phyloP scores from a whole-genome alignment of 106 monocot genomes.

The Dendrobium officinale region DNA sequence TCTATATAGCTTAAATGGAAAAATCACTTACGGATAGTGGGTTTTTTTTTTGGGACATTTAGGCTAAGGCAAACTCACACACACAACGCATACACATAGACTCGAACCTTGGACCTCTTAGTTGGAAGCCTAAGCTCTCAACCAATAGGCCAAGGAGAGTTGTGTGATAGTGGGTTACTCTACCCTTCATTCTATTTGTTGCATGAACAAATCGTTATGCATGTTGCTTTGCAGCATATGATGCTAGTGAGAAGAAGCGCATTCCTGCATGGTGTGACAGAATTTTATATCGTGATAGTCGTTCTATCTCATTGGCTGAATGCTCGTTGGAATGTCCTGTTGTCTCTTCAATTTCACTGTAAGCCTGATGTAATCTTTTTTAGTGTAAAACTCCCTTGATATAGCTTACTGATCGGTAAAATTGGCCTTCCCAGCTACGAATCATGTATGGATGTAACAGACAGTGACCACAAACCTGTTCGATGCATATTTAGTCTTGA shows the following conservation, averaged over 20 bases:
- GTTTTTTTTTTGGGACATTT: too few species aligned
- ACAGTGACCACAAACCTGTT: conserved; percentile 18
- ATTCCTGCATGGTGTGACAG: conserved; percentile 74
- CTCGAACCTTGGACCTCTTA: too few species aligned
- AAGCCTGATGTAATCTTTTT: conserved; percentile 9
- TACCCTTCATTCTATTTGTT: neutral
- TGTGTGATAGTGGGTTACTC: neutral
- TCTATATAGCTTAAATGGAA: neutral
- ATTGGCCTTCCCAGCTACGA: conserved; percentile 2
- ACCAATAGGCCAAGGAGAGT: too few species aligned
- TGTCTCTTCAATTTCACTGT: conserved; percentile 46
- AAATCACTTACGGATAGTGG: neutral
- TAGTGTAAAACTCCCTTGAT: neutral
- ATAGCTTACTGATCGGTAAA: neutral
- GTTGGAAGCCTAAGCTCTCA: too few species aligned
- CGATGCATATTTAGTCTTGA: conserved; percentile 31
- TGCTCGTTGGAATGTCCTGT: conserved; percentile 58
- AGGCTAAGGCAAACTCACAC: too few species aligned
- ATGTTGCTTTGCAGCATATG: conserved; percentile 35
- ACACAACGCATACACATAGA: too few species aligned
- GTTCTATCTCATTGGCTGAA: conserved; percentile 34
- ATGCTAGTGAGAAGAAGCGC: conserved; percentile 62
- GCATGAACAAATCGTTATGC: neutral
- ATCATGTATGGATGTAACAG: conserved; percentile 13
- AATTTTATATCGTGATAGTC: conserved; percentile 62